Percentiles rank a stretch among this genome's conserved stretches.
Evolutionary conservation across 2,329 filamentous ascomycete species (phyloP).

Genomic region (Alternaria longipes): DNA sequence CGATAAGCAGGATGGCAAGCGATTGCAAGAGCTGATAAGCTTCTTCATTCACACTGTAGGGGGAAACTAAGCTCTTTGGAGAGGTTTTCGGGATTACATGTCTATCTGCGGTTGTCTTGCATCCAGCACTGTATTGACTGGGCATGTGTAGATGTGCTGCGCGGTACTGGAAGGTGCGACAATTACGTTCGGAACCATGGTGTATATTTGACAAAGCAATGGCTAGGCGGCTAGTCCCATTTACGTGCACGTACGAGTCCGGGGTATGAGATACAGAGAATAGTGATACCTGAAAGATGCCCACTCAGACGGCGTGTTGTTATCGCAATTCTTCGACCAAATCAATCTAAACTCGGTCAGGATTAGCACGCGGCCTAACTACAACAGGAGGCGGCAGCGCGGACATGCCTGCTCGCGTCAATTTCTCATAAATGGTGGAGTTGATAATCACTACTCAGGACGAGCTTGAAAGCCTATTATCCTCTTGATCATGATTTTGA

Average conservation of each 20-base stretch:
- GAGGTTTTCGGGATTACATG: slow-evolving; percentile 1
- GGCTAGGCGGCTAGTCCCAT: neutral
- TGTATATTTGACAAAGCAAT: neutral
- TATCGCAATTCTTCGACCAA: slow-evolving; percentile 24
- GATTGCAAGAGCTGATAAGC: slow-evolving; percentile 16
- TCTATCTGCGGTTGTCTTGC: neutral
- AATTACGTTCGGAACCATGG: neutral
- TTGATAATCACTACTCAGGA: neutral
- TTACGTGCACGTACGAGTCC: neutral
- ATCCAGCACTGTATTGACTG: neutral
- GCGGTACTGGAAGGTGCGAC: neutral
- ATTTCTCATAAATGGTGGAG: neutral
- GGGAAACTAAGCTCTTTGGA: slow-evolving; percentile 1
- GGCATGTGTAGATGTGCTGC: neutral
- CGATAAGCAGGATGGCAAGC: slow-evolving; percentile 14
- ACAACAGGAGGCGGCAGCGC: neutral
- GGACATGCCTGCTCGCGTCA: neutral
- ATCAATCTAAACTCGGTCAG: neutral
- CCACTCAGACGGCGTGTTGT: slow-evolving; percentile 24
- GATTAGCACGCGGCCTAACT: slow-evolving; percentile 7
- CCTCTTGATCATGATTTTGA: neutral
- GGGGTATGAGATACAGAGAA: slow-evolving; percentile 1
- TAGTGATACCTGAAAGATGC: slow-evolving; percentile 6
- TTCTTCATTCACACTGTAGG: neutral
- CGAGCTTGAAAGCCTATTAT: neutral